phyloP scores from a whole-genome alignment of 306 rosid species.

The Quillaja saponaria region DNA sequence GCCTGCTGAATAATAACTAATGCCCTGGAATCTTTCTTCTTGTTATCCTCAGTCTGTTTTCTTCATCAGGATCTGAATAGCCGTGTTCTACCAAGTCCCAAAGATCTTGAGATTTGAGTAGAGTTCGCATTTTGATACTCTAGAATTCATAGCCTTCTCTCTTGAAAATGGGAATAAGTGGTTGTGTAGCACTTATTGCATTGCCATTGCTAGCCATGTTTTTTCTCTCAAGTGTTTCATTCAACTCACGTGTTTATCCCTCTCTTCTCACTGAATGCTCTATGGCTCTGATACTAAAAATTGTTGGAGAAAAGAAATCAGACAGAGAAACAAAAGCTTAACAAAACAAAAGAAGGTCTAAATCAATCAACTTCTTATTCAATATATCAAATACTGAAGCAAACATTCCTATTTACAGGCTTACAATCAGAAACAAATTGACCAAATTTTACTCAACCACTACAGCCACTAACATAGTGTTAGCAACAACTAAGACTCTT shows the following conservation, averaged over 20 bases:
- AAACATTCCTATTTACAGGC: too few species aligned
- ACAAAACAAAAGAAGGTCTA: too few species aligned
- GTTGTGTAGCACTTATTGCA: neutral
- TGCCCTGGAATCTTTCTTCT: constrained; percentile 4
- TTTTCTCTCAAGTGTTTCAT: neutral
- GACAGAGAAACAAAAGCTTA: too few species aligned
- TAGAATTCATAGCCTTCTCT: constrained; percentile 1
- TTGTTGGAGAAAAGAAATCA: neutral
- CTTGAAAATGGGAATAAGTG: neutral
- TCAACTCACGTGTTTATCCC: neutral
- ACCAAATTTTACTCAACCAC: too few species aligned
- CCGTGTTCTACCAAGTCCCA: neutral
- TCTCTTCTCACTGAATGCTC: neutral
- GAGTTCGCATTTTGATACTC: neutral
- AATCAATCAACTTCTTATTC: too few species aligned
- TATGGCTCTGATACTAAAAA: neutral
- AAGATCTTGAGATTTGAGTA: neutral
- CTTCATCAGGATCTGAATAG: neutral
- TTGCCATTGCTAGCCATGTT: too few species aligned
- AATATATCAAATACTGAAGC: too few species aligned
- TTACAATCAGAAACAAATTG: too few species aligned
- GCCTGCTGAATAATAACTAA: constrained; percentile 2
- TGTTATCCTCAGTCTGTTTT: neutral
- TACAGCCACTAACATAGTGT: too few species aligned
- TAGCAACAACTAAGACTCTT: too few species aligned